These are phyloP conservation scores for Erythrobasidium hasegawianum DNA, from an alignment of 1,284 basidiomycete species.

Conservation along the genomic window DNA sequence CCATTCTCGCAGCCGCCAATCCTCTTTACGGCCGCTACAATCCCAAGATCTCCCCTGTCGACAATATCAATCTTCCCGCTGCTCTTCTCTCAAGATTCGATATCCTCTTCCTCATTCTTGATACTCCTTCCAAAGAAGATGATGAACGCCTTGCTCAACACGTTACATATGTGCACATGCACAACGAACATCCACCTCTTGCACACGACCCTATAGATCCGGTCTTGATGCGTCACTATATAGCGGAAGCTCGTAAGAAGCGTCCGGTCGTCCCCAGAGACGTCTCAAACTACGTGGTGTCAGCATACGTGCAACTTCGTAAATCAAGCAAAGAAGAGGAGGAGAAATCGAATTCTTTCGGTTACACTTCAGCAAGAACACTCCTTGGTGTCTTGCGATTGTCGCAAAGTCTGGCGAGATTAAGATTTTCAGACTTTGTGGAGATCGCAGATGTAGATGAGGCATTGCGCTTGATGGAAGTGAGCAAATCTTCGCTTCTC, in stretches of 20 bases:
- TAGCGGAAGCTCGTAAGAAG: conserved; percentile 83
- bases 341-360: conserved; percentile 74
- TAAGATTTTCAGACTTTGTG: conserved; percentile 77
- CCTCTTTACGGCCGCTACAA: conserved; percentile 98
- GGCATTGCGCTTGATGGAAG: conserved; percentile 92
- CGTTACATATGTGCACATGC: conserved; percentile 98
- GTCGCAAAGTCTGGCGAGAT: conserved; percentile 86
- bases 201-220: conserved; percentile 68
- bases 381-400: conserved; percentile 91
- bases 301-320: conserved; percentile 90
- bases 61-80: conserved; percentile 98
- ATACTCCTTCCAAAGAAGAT: conserved; percentile 88
- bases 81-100: conserved; percentile 95
- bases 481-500: conserved; percentile 82
- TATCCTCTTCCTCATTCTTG: conserved; percentile 91
- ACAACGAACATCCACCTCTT: conserved; percentile 79
- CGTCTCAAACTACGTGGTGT: conserved; percentile 90
- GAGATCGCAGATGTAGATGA: conserved; percentile 89
- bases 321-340: conserved; percentile 85
- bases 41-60: conserved; percentile 91
- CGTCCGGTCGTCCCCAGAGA: conserved; percentile 79
- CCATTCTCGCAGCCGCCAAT: conserved; percentile 96
- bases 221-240: conserved; percentile 89
- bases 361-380: conserved; percentile 95
- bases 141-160: conserved; percentile 95